A percentile compares a stretch with the other conserved stretches of the same genome.
phyloP scores from a whole-genome alignment of 192 early-diverging fungal species.

The Umbelopsis sp. region DNA sequence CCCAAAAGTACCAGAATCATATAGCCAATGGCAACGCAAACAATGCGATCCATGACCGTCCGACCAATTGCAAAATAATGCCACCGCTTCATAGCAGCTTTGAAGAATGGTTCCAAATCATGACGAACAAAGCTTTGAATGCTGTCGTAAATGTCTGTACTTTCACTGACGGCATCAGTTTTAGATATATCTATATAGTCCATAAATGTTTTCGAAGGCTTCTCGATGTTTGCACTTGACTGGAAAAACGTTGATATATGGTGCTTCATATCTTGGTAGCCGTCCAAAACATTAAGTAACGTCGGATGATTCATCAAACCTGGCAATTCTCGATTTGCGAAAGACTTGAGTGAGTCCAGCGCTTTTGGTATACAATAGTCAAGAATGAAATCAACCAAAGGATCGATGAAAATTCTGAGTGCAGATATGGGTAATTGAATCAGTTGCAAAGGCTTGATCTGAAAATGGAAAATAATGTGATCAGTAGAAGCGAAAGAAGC shows the following conservation, averaged over 20 bases:
- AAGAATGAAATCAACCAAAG: slow-evolving; percentile 66
- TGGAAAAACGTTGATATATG: neutral
- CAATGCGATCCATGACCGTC: slow-evolving; percentile 54
- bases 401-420: slow-evolving; percentile 64
- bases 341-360: neutral
- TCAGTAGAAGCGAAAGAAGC: neutral
- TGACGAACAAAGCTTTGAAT: neutral
- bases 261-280: neutral
- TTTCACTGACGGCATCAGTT: neutral
- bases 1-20: slow-evolving; percentile 48
- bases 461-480: neutral
- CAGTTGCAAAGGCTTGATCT: slow-evolving; percentile 49
- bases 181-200: neutral
- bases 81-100: slow-evolving; percentile 25
- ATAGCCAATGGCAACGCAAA: slow-evolving; percentile 64
- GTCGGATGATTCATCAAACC: neutral
- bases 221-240: neutral
- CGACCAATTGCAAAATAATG: slow-evolving; percentile 45
- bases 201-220: neutral
- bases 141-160: neutral
- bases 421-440: slow-evolving; percentile 48
- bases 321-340: neutral
- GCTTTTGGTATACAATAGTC: slow-evolving; percentile 48
- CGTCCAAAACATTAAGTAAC: neutral
- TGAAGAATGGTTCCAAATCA: slow-evolving; percentile 15